Percentiles rank a stretch among this genome's conserved stretches.
Evolutionary conservation across 78 protist genomes (phyloP).

Genomic region (Speleostelium caveatum): DNA sequence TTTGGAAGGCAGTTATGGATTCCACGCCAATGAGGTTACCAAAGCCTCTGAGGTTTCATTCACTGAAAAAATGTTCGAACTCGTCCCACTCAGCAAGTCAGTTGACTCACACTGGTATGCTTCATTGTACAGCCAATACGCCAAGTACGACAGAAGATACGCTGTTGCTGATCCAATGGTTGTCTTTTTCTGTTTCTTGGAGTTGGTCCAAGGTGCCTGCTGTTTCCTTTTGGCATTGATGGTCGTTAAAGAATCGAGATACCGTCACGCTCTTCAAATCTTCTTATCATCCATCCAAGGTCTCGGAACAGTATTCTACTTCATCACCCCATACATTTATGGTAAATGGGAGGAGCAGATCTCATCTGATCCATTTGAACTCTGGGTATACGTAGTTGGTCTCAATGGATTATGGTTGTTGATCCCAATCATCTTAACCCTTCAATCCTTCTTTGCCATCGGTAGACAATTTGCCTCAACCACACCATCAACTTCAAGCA

Average conservation of each 20-base stretch:
- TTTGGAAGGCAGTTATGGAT: constrained; percentile 69
- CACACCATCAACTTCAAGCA: not conserved
- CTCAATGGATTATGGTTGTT: constrained; percentile 75
- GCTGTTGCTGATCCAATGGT: constrained; percentile 75
- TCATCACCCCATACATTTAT: constrained; percentile 81
- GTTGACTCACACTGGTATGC: constrained; percentile 65
- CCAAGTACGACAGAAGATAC: constrained; percentile 50
- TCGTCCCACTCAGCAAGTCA: constrained; percentile 34
- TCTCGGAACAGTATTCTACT: constrained; percentile 75
- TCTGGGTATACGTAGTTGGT: constrained; percentile 81
- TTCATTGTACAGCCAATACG: constrained; percentile 54
- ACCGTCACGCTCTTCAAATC: constrained; percentile 80
- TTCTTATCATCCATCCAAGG: constrained; percentile 62
- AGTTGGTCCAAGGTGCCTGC: constrained; percentile 57
- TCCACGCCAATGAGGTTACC: constrained; percentile 70
- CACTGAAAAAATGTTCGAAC: constrained; percentile 55
- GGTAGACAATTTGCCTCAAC: constrained; percentile 5
- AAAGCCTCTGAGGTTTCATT: constrained; percentile 24
- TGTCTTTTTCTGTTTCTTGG: constrained; percentile 71
- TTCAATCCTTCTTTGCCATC: constrained; percentile 66
- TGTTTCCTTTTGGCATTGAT: constrained; percentile 50
- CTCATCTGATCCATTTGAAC: constrained; percentile 76
- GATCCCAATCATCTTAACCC: constrained; percentile 64
- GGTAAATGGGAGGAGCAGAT: constrained; percentile 61
- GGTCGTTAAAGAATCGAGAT: constrained; percentile 14